phyloP scores from a whole-genome alignment of 2,329 filamentous ascomycete genomes.

The Gremmenia infestans region DNA sequence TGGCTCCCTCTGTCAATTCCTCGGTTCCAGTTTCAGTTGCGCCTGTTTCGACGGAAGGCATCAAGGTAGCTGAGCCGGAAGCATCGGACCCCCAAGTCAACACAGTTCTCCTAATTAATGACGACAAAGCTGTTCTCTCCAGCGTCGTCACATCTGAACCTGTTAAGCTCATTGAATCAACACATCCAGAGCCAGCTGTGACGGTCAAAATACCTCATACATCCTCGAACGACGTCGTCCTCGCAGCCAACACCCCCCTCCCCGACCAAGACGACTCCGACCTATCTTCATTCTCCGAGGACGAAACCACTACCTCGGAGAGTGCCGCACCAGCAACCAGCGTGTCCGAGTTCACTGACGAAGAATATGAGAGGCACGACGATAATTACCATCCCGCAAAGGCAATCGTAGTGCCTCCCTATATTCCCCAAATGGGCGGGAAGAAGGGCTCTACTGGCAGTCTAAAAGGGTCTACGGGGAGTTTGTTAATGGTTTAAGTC shows the following conservation, averaged over 20 bases:
- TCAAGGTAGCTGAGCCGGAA: neutral
- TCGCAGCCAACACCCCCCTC: conserved; percentile 18
- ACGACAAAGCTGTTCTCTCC: too few species aligned
- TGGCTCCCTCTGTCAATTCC: neutral
- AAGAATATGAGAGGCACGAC: conserved; percentile 9
- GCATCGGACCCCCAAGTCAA: neutral
- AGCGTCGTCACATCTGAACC: neutral
- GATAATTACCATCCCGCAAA: conserved; percentile 24
- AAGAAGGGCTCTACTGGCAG: conserved; percentile 13
- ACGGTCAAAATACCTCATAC: conserved; percentile 2
- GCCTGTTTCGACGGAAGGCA: too few species aligned
- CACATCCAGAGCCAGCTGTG: neutral
- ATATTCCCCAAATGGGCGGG: conserved; percentile 18
- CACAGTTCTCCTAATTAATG: too few species aligned
- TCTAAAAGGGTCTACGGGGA: conserved; percentile 3
- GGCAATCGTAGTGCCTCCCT: conserved; percentile 26
- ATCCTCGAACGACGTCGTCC: neutral
- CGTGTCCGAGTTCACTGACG: conserved; percentile 23
- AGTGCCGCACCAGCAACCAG: conserved; percentile 18
- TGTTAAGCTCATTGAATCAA: neutral
- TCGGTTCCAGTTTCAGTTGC: neutral
- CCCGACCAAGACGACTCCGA: conserved; percentile 18
- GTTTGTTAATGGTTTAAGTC: conserved; percentile 7
- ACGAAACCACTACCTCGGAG: conserved; percentile 10
- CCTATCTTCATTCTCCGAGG: conserved; percentile 10